Conservation (phyloP, 2,329 filamentous ascomycete species). For the Aspergillus hiratsukae region DNA sequence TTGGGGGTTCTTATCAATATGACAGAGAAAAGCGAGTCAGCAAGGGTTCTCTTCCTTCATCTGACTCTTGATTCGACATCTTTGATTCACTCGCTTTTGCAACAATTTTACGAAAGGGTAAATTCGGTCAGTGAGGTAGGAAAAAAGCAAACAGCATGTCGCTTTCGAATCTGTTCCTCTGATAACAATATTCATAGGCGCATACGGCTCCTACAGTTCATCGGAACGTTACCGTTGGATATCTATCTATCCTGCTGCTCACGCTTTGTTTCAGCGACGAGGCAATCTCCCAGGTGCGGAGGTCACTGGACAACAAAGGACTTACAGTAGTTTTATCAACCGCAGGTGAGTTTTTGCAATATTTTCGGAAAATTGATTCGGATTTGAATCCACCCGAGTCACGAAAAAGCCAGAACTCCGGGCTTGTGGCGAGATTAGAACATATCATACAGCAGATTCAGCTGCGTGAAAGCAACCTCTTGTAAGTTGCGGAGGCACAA, state of each 20-base stretch:
- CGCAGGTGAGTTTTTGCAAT: constrained; percentile 58
- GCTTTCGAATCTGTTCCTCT: constrained; percentile 8
- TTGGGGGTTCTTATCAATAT: constrained; percentile 85
- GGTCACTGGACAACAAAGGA: constrained; percentile 43
- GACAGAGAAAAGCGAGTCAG: constrained; percentile 67
- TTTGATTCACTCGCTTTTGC: constrained; percentile 57
- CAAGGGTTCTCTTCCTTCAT: constrained; percentile 49
- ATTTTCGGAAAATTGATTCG: constrained; percentile 57
- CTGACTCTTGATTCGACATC: constrained; percentile 32
- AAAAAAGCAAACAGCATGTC: constrained; percentile 7
- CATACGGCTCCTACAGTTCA: constrained; percentile 63
- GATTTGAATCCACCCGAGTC: constrained; percentile 38
- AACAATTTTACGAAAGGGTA: constrained; percentile 64
- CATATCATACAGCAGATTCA: constrained; percentile 47
- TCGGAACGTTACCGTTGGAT: constrained; percentile 78
- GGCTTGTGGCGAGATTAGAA: constrained; percentile 52
- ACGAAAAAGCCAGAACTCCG: constrained; percentile 46
- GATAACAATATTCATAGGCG: constrained; percentile 34
- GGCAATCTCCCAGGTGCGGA: constrained; percentile 42
- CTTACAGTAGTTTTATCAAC: constrained; percentile 51
- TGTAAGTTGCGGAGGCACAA: neutral
- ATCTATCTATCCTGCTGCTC: constrained; percentile 77
- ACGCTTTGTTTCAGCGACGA: constrained; percentile 63
- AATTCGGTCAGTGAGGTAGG: constrained; percentile 64
- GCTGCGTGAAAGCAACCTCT: neutral